Conservation (phyloP, 352 stramenopile species). For the Pythium plurisporium region DNA sequence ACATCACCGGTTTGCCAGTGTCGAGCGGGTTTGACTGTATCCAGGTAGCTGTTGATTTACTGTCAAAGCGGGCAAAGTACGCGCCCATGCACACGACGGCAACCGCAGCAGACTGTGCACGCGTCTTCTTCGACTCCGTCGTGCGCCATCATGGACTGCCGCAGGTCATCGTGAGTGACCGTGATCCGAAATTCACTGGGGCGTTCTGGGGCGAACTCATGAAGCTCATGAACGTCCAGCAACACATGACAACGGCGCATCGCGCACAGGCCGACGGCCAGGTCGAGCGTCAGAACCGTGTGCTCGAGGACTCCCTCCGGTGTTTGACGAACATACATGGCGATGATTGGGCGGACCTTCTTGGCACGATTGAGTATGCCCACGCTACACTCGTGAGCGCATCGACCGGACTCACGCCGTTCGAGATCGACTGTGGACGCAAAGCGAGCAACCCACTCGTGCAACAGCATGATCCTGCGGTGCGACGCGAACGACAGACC, state of each 20-base stretch:
- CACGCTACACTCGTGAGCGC: slow-evolving; percentile 16
- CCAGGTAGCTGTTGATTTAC: slow-evolving; percentile 3
- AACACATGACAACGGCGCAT: slow-evolving; percentile 9
- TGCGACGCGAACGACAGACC: background rate
- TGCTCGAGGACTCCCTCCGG: slow-evolving; percentile 17
- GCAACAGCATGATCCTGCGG: background rate
- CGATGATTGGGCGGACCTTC: slow-evolving; percentile 15
- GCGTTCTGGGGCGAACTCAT: slow-evolving; percentile 24
- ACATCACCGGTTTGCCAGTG: slow-evolving; percentile 12
- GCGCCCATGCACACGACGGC: slow-evolving; percentile 4
- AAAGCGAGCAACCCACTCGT: background rate
- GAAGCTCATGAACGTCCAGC: slow-evolving; percentile 13
- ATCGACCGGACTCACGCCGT: slow-evolving; percentile 17
- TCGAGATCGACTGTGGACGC: slow-evolving; percentile 24
- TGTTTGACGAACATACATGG: slow-evolving; percentile 20
- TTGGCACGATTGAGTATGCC: slow-evolving; percentile 23
- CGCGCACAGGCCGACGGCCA: slow-evolving; percentile 21
- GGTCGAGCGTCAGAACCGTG: slow-evolving; percentile 14
- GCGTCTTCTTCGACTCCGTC: slow-evolving; percentile 18
- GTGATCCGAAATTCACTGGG: slow-evolving; percentile 22
- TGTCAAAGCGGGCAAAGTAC: slow-evolving; percentile 20
- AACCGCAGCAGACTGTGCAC: background rate
- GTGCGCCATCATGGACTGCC: slow-evolving; percentile 19
- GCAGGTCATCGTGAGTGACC: slow-evolving; percentile 15
- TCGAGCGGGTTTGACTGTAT: slow-evolving; percentile 15